phyloP scores from a whole-genome alignment of 805 yeast genomes.

The Metschnikowia lachancei region DNA sequence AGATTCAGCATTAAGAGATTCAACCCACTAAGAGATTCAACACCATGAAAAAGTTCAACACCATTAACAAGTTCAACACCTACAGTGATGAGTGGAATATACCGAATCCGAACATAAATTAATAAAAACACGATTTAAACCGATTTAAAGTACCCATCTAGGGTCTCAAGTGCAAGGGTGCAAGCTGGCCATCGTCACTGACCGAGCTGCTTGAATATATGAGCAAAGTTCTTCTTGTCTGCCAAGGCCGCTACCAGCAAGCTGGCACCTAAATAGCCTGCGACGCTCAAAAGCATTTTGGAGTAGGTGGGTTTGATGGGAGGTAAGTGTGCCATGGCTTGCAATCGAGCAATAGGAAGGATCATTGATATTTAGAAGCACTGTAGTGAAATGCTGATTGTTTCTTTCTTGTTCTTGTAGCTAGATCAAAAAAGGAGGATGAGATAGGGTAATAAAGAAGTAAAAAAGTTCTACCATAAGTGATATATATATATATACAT shows the following conservation, averaged over 20 bases:
- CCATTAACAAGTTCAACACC: conserved; percentile 11
- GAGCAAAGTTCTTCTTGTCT: conserved; percentile 28
- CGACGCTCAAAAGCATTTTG: conserved; percentile 22
- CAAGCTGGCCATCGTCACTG: conserved; percentile 7
- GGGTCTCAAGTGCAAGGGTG: background rate
- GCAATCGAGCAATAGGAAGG: conserved; percentile 10
- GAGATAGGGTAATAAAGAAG: background rate
- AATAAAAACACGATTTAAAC: background rate
- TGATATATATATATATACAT: too few species aligned
- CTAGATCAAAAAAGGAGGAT: background rate
- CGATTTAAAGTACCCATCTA: background rate
- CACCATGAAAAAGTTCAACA: background rate
- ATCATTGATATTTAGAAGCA: conserved; percentile 4
- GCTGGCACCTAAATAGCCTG: conserved; percentile 27
- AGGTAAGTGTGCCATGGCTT: conserved; percentile 13
- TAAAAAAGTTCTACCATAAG: background rate
- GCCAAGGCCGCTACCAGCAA: conserved; percentile 31
- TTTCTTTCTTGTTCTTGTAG: background rate
- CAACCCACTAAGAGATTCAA: conserved; percentile 2
- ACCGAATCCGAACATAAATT: conserved; percentile 3
- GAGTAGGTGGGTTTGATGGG: conserved; percentile 14
- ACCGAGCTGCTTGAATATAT: conserved; percentile 34
- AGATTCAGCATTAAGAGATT: too few species aligned
- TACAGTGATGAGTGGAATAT: background rate
- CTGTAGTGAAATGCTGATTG: background rate